phyloP scores from a whole-genome alignment of 2,329 filamentous ascomycete genomes.

The Huntiella moniliformis region DNA sequence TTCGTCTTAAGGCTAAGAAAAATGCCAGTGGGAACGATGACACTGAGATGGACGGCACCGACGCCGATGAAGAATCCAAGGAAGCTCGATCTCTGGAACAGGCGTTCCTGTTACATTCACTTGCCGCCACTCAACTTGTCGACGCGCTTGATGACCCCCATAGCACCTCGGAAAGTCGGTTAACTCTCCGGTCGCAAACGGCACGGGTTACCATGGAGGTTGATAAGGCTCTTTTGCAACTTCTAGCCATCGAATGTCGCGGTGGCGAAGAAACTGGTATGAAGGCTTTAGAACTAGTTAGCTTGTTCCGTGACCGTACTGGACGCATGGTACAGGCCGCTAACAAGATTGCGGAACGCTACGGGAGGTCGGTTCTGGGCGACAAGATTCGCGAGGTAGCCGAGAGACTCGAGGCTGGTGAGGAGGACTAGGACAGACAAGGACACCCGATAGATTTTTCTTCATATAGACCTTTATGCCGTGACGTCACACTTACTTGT shows the following conservation, averaged over 20 bases:
- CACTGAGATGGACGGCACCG: slow-evolving; percentile 18
- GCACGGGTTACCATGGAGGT: slow-evolving; percentile 61
- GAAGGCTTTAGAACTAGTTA: slow-evolving; percentile 82
- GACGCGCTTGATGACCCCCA: slow-evolving; percentile 55
- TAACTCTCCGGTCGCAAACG: slow-evolving; percentile 47
- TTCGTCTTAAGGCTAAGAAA: slow-evolving; percentile 15
- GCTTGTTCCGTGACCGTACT: slow-evolving; percentile 63
- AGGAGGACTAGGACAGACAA: slow-evolving; percentile 5
- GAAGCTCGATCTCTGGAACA: slow-evolving; percentile 57
- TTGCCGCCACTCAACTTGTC: slow-evolving; percentile 54
- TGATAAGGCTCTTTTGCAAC: slow-evolving; percentile 76
- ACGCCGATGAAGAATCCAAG: slow-evolving; percentile 17
- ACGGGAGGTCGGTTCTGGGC: slow-evolving; percentile 58
- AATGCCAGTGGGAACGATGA: slow-evolving; percentile 19
- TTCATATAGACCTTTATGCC: too few relatives aligned
- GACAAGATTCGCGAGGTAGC: slow-evolving; percentile 59
- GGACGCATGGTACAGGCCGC: slow-evolving; percentile 87
- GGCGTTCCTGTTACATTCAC: slow-evolving; percentile 53
- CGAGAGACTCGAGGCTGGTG: slow-evolving; percentile 3
- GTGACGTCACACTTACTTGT: too few relatives aligned
- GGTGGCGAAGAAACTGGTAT: slow-evolving; percentile 86
- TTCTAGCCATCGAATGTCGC: slow-evolving; percentile 76
- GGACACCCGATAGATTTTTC: too few relatives aligned
- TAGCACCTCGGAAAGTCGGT: slow-evolving; percentile 15
- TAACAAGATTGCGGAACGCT: slow-evolving; percentile 71